Base-by-base conservation (phyloP, 2,329 filamentous ascomycete genomes). In the Monilinia laxa region DNA sequence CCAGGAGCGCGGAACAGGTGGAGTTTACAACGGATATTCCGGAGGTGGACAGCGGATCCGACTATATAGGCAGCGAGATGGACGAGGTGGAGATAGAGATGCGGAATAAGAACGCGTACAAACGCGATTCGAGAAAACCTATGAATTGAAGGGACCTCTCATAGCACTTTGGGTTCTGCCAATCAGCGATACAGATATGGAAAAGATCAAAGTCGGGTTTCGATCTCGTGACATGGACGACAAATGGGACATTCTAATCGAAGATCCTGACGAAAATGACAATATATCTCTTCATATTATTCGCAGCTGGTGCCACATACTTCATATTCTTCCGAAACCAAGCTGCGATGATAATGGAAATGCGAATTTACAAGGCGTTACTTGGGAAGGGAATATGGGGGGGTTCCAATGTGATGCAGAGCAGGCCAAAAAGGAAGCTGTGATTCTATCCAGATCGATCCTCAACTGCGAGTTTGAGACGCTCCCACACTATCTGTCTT, bases 1-100 rank as follows among this genome's bases (percentile, higher is more conserved):
- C 10, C 6, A 53, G 25, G 4, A 10, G 28, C 14, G 51, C 23
- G 23, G 51, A 53, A 53, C 23, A 54, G 14, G 16, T 18, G 25
- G 51, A 28, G 51, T 16, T 16, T 28, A 53, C 12, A 53, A 6
- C n/a, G 51, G 5, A 53, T 11, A 16, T 53, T 52, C 51, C 14
- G 25, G 18, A 2, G 23, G 28, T 14, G 51, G 25, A 31, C 14
- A 53, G 51, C 14, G 23, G 16, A 52, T 52, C 23, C 23, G 51
- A 52, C 51, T 6, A 28, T 52, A 35, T 16, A 52, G 51, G 51
- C 51, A 52, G 51, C 14, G 51, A 53, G 51, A 53, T 53, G n/a
- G 23, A 28, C n/a, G 51, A 53, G 51, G 23, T 25, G 51, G 51
- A 52, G 51, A 52, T 28, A 52, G 16, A 52, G 11, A 52, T 16